A percentile compares a stretch with the other conserved stretches of the same genome.
Evolutionary conservation across 345 rosid genomes (phyloP).

Genomic region (Orychophragmus violaceus): DNA sequence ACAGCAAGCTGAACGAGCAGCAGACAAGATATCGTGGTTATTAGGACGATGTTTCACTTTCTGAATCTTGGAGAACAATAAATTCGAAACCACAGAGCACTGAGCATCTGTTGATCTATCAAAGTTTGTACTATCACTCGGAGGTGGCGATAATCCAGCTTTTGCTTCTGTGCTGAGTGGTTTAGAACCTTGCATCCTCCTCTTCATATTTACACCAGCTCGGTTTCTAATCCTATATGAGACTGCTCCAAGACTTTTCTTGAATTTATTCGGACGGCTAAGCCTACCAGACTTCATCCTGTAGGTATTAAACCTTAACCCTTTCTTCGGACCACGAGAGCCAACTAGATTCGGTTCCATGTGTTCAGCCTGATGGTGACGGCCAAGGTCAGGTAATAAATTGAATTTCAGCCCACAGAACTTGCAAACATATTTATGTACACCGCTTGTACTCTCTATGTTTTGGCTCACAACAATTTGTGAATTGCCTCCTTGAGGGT

Average conservation of each 20-base stretch:
- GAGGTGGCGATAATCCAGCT: conserved; percentile 31
- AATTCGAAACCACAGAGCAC: conserved; percentile 63
- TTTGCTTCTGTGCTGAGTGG: conserved; percentile 31
- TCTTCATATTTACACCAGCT: conserved; percentile 57
- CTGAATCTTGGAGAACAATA: conserved; percentile 60
- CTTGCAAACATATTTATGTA: conserved; percentile 65
- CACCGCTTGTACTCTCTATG: conserved; percentile 39
- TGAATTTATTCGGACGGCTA: conserved; percentile 68
- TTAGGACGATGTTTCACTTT: conserved; percentile 85
- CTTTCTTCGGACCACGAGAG: conserved; percentile 63
- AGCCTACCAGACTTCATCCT: conserved; percentile 88
- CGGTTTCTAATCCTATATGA: conserved; percentile 73
- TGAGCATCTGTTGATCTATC: conserved; percentile 56
- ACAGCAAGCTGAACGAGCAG: conserved; percentile 87
- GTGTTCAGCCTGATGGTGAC: conserved; percentile 99
- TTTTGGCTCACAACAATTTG: conserved; percentile 37
- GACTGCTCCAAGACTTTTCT: conserved; percentile 75
- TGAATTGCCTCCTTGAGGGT: conserved; percentile 36
- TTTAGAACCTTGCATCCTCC: conserved; percentile 69
- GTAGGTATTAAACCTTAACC: conserved; percentile 62
- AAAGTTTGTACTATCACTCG: conserved; percentile 32
- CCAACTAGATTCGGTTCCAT: conserved; percentile 58
- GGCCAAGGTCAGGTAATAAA: conserved; percentile 94
- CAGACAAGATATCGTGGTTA: conserved; percentile 69
- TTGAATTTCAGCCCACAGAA: conserved; percentile 90